Percentiles rank a stretch among this genome's conserved stretches.
Conservation (phyloP, 2,329 filamentous ascomycete species). For the Apiospora pterosperma region DNA sequence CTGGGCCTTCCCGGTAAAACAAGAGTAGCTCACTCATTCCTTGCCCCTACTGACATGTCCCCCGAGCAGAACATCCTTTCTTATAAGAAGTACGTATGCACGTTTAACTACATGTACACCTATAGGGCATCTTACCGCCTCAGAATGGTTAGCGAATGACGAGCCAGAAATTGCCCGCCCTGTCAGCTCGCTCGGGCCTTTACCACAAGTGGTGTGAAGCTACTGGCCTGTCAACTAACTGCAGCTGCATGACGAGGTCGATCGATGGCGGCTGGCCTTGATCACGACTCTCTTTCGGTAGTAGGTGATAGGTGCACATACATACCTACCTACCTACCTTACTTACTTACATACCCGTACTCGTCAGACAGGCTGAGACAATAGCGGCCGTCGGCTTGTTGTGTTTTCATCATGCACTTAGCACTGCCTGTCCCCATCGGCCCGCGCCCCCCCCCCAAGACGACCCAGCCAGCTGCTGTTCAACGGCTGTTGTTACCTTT, state of each 20-base stretch:
- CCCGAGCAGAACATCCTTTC: background rate
- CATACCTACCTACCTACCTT: too few relatives aligned
- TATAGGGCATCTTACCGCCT: background rate
- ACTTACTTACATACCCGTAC: background rate
- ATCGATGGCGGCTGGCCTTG: background rate
- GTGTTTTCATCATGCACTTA: background rate
- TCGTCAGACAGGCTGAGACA: background rate
- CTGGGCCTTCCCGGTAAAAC: background rate
- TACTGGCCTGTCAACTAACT: background rate
- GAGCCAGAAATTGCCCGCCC: background rate
- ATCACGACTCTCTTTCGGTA: background rate
- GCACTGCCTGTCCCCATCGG: background rate
- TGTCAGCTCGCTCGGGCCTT: background rate
- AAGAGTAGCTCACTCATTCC: background rate
- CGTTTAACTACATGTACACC: too few relatives aligned
- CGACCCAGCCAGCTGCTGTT: background rate
- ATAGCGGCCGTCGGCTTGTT: background rate
- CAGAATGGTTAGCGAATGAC: background rate
- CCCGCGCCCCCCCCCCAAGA: too few relatives aligned
- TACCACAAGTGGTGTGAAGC: background rate
- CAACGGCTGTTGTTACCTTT: conserved; percentile 1
- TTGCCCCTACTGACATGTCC: background rate
- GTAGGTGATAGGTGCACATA: too few relatives aligned
- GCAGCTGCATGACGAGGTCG: background rate
- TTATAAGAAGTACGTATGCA: background rate